phyloP scores from a whole-genome alignment of 2,329 filamentous ascomycete genomes.

The Exophiala xenobiotica region DNA sequence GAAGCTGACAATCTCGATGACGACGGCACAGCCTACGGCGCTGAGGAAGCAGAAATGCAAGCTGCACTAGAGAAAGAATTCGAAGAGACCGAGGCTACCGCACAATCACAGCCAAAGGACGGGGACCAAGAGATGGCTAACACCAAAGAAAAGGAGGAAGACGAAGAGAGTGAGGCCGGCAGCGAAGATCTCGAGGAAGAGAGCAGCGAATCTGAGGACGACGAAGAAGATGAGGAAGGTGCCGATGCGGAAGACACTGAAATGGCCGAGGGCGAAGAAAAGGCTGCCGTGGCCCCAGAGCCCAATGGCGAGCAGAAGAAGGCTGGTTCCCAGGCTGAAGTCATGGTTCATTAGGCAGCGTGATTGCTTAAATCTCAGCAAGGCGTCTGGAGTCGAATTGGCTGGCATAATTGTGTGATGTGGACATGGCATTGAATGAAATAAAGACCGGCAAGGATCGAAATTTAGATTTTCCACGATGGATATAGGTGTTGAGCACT shows the following conservation, averaged over 20 bases:
- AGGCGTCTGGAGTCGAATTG: conserved; percentile 18
- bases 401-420: background rate
- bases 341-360: conserved; percentile 46
- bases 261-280: conserved; percentile 53
- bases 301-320: conserved; percentile 32
- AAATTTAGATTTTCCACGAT: background rate
- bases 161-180: conserved; percentile 69
- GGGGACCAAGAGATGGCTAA: conserved; percentile 77
- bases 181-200: conserved; percentile 78
- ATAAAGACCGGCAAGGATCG: conserved; percentile 5
- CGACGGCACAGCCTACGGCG: conserved; percentile 81
- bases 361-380: conserved; percentile 8
- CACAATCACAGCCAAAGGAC: conserved; percentile 41
- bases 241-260: conserved; percentile 54
- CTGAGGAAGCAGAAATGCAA: conserved; percentile 78
- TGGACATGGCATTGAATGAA: conserved; percentile 7
- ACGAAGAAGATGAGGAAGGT: conserved; percentile 65
- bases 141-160: conserved; percentile 60
- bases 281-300: conserved; percentile 27
- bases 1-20: conserved; percentile 86
- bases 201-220: conserved; percentile 69
- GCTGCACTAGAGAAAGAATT: conserved; percentile 58
- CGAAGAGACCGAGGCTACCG: conserved; percentile 47
- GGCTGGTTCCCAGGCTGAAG: conserved; percentile 38
- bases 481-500: background rate